Conservation (phyloP, 805 yeast species). For the Millerago galiae region DNA sequence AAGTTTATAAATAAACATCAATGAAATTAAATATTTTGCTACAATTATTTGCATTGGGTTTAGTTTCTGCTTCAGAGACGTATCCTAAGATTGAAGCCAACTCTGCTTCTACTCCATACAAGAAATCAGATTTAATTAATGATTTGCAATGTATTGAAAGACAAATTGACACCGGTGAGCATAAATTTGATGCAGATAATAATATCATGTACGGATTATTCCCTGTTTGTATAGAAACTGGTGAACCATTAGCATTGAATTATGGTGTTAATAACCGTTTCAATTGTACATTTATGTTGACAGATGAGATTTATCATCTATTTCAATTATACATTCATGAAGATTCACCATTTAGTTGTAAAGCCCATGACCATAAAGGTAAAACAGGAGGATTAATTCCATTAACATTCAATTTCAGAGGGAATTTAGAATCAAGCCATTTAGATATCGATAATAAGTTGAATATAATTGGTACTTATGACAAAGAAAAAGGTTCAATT, state of each 20-base stretch:
- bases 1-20: too few species aligned
- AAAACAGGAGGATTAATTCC: slow-evolving; percentile 41
- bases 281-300: slow-evolving; percentile 54
- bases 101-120: slow-evolving; percentile 19
- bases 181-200: slow-evolving; percentile 53
- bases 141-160: slow-evolving; percentile 57
- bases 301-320: slow-evolving; percentile 62
- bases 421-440: slow-evolving; percentile 60
- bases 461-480: slow-evolving; percentile 39
- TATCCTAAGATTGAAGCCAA: slow-evolving; percentile 7
- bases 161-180: slow-evolving; percentile 72
- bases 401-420: slow-evolving; percentile 56
- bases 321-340: slow-evolving; percentile 74
- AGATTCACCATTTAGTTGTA: slow-evolving; percentile 69
- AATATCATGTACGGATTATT: slow-evolving; percentile 52
- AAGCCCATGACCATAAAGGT: slow-evolving; percentile 40
- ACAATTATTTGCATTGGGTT: too few species aligned
- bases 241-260: slow-evolving; percentile 46
- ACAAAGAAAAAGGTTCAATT: slow-evolving; percentile 24
- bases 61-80: not conserved
- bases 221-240: slow-evolving; percentile 61
- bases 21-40: too few species aligned
- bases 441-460: slow-evolving; percentile 56
- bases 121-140: slow-evolving; percentile 33
- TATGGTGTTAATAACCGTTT: slow-evolving; percentile 44